Evolutionary conservation across 2,329 filamentous ascomycete genomes (phyloP), one percentile per base, ranked within the genome.

Genomic region (Penicillium sp.): DNA sequence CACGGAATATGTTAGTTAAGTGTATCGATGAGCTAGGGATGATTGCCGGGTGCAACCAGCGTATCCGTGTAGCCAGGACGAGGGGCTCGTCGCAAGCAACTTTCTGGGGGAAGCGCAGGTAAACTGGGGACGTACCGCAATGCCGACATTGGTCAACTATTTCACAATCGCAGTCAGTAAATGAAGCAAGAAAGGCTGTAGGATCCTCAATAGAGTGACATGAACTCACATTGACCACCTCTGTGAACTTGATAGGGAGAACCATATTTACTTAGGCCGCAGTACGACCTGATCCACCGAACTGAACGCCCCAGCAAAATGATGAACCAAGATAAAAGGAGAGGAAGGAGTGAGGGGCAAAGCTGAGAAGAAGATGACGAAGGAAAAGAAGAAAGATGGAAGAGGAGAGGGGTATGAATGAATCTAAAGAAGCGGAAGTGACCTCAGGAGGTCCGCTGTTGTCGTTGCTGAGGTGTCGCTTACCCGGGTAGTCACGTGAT

Each of bases 231-330:
- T 92, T 89, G 76, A 93, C 84, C 72, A 93, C 85, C 86, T 96
- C 92, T 75, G 89, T 89, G 79, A 96, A 95, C 82, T 91, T 92
- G 80, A 96, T 96, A 72, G 90, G 91, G 73, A 95, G 82, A 71
- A 77, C 78, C 78, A 80, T 80, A 75, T 72, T 78, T 76, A 75
- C 71, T 67, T 72, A 69, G 69, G 73, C 70, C 70, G 72, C 63
- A 68, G 66, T 58, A 70, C 69, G 72, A 74, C 74, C 73, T 74
- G 67, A 75, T 74, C 68, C 73, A 70, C 70, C 70, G 58, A 68
- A 71, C 60, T 58, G 62, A 73, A 75, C 71, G 70, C 73, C 72
- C 63, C 67, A 73, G 66, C 54, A 66, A 69, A 65, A 59, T 56
- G 61, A 61, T 51, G 56, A 54, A 63, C 59, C 51, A 50, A 54